phyloP scores from a whole-genome alignment of 306 rosid species.

The Vigna nakashimae region DNA sequence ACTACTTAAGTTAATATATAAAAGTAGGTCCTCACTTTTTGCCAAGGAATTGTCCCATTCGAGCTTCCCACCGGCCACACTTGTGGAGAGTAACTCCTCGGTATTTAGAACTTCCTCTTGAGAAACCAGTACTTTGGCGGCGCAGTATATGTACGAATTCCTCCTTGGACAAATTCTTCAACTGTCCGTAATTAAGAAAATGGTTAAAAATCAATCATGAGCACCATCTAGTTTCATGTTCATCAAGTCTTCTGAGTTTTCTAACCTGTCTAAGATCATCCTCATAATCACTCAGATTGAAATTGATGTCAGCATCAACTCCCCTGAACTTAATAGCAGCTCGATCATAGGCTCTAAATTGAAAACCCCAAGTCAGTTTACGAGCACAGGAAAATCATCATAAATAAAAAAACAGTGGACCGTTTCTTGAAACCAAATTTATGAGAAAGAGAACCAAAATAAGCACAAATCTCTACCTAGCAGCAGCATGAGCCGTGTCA shows the following conservation, averaged over 20 bases:
- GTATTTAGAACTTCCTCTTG: slow-evolving; percentile 92
- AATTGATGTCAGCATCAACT: slow-evolving; percentile 96
- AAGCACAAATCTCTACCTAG: slow-evolving; percentile 62
- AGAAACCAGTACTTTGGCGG: slow-evolving; percentile 96
- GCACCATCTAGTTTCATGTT: slow-evolving; percentile 12
- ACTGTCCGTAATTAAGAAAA: slow-evolving; percentile 52
- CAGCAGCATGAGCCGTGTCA: slow-evolving; percentile 99
- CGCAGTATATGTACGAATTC: slow-evolving; percentile 95
- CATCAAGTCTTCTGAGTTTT: slow-evolving; percentile 21
- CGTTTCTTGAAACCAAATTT: not conserved
- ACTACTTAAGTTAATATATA: slow-evolving; percentile 39
- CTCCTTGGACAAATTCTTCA: slow-evolving; percentile 85
- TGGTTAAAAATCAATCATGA: slow-evolving; percentile 9
- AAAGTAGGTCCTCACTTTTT: slow-evolving; percentile 85
- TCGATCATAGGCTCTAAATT: slow-evolving; percentile 88
- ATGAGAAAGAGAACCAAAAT: not conserved
- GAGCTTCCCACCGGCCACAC: slow-evolving; percentile 99
- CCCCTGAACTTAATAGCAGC: slow-evolving; percentile 99
- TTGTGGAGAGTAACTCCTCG: slow-evolving; percentile 96
- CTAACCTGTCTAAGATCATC: slow-evolving; percentile 91
- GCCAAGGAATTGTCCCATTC: slow-evolving; percentile 98
- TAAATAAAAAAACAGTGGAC: not conserved
- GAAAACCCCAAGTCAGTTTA: slow-evolving; percentile 38
- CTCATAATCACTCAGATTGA: slow-evolving; percentile 83
- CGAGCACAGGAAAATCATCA: slow-evolving; percentile 9